Evolutionary conservation across 441 rosid species (phyloP), one percentile per base, ranked within the genome.

Genomic region (Arabidopsis lyrata): DNA sequence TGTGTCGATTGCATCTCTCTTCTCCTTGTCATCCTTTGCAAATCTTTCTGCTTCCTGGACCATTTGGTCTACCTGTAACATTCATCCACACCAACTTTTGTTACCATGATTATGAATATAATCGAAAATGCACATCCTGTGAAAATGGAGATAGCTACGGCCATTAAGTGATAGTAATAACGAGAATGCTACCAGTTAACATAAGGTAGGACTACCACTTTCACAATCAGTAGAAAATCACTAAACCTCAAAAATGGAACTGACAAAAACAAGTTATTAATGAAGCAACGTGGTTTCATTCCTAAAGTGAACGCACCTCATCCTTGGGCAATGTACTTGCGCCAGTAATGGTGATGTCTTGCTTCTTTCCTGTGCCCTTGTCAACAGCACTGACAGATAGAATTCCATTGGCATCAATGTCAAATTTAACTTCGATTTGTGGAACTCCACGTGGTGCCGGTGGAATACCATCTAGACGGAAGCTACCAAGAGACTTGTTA

Each of bases 361-460:
- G 99, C 78, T 92, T 95, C 88, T 95, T 95, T 54, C 99, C 98
- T 0, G 98, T 88, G 70, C 98, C 99, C 58, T 92, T 95, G 68
- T 95, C 98, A 56, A 81, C 66, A 34, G 99, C 99, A 47, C 89
- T 42, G 18, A 89, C 99, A 4, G 99, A 95, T 42, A 92, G 89
- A 59, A 95, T 90, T 8, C 99, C 99, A 44, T 95, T 92, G 72
- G 99, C 97, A 80, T 95, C 99, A n/a, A 95, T 95, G 76, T 95
- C 97, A 16, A 95, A 95, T 70, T 89, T 95, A 3, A 92, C 97
- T 81, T 95, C 97, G 5, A 95, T 88, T 78, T 95, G 97, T 9
- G 99, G 99, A 68, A 92, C 95, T 9, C 97, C 99, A 44, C 97
- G 93, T 0, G 98, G 97, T 8, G 99, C 97, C 0, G 97, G 99